Conservation (phyloP, 2,329 filamentous ascomycete species). For the Colletotrichum tropicale region DNA sequence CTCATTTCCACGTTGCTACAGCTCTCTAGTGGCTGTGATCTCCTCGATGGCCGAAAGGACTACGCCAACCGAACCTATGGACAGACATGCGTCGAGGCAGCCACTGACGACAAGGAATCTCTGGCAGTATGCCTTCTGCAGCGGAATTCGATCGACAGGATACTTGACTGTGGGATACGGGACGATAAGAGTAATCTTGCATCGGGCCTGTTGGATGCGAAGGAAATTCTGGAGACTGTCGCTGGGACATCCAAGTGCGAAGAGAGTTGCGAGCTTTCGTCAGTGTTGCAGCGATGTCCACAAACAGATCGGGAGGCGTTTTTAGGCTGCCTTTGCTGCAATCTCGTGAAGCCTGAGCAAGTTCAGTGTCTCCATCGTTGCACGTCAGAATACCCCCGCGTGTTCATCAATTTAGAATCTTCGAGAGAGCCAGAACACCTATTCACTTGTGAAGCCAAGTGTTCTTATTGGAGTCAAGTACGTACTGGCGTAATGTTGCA, state of each 20-base stretch:
- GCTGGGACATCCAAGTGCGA: background rate
- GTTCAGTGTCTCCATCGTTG: background rate
- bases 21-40: accelerated
- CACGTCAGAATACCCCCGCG: background rate
- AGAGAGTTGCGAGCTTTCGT: background rate
- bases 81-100: background rate
- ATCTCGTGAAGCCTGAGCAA: background rate
- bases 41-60: background rate
- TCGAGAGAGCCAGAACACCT: background rate
- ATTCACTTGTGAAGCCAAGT: background rate
- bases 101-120: background rate
- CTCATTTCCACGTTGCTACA: background rate
- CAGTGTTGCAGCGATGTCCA: background rate
- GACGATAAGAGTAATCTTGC: background rate
- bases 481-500: background rate
- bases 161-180: background rate
- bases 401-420: background rate
- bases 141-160: background rate
- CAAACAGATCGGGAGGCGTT: background rate
- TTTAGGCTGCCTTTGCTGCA: background rate
- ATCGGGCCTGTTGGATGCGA: background rate
- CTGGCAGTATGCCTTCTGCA: background rate
- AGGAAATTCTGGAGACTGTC: background rate
- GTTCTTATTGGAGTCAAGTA: background rate
- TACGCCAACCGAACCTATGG: background rate